Conservation (phyloP, 1,284 basidiomycete species). For the Volvariella volvacea region DNA sequence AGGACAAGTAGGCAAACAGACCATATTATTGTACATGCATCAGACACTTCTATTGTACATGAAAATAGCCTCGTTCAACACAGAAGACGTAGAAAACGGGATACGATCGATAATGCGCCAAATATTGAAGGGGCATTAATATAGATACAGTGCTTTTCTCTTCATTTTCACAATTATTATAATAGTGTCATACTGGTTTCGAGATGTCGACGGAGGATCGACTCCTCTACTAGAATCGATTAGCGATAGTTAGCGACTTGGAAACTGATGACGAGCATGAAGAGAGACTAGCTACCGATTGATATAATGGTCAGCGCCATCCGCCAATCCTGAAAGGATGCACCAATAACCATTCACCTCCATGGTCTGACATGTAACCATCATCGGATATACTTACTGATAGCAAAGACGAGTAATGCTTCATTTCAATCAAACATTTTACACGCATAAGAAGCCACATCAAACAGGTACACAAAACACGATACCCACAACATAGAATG, state of each 20-base stretch:
- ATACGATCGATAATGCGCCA: too few relatives aligned
- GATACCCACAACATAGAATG: slow-evolving; percentile 59
- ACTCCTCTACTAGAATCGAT: not conserved
- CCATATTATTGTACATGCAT: too few relatives aligned
- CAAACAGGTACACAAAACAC: too few relatives aligned
- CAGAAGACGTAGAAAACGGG: too few relatives aligned
- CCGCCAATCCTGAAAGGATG: slow-evolving; percentile 49
- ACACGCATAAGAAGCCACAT: not conserved
- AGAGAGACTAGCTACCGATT: slow-evolving; percentile 41
- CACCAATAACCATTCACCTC: slow-evolving; percentile 1
- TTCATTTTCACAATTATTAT: too few relatives aligned
- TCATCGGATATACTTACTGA: slow-evolving; percentile 39
- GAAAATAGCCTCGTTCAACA: too few relatives aligned
- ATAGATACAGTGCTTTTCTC: too few relatives aligned
- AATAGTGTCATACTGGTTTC: too few relatives aligned
- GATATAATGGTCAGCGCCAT: slow-evolving; percentile 71
- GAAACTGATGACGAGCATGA: not conserved
- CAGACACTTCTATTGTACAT: too few relatives aligned
- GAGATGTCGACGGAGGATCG: not conserved
- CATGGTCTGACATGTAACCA: not conserved
- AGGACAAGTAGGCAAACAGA: too few relatives aligned
- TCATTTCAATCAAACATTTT: slow-evolving; percentile 4
- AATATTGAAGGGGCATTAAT: too few relatives aligned
- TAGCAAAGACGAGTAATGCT: slow-evolving; percentile 79
- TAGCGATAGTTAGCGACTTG: too few relatives aligned